Evolutionary conservation across 2,329 filamentous ascomycete species (phyloP), one percentile per base, ranked within the genome.

Genomic region (Purpureocillium takamizusanense): DNA sequence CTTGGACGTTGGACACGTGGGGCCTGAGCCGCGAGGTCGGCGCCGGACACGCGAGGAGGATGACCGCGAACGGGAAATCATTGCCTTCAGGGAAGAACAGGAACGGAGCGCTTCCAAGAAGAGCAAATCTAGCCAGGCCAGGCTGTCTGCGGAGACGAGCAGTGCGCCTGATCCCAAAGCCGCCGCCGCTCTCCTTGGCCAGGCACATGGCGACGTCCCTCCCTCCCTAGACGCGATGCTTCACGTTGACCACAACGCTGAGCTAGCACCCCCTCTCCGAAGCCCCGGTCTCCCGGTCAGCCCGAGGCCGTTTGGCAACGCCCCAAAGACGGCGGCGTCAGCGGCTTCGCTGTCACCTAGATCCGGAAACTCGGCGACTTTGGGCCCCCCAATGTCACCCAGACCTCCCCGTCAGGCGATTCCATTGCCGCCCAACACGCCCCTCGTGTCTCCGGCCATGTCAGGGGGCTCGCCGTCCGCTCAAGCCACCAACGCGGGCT

Each of bases 31-130:
- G 37, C 75, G 89, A 44, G 90, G 88, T 8, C 76, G 88, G 42
- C 74, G 86, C 49, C 86, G 83, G 59, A 95, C 88, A 3, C 76
- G 89, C 37, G 87, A 90, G 56, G 86, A 95, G 44, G 89, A 95
- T 51, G 87, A 95, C 48, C 72, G 73, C 39, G 76, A 86, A 39
- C 78, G 89, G 35, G 86, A 90, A 54, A 68, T 78, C 12, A 59
- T 80, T n/a, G 77, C 74, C 1, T 56, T 74, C 34, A 72, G 78
- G 52, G 80, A 88, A 50, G 76, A 81, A 11, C 81, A 86, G 52
- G 70, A 74, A 21, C 74, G 82, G 42, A 88, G 83, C 57, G 63
- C 76, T 23, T 89, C 85, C 0, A 86, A 84, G 56, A 86, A 84
- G 67, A 81, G 72, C 57, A 80, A 74, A 69, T 69, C 51, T 12